Conservation (phyloP, 768 basidiomycete genomes). For the Chlorophyllum brunneum region DNA sequence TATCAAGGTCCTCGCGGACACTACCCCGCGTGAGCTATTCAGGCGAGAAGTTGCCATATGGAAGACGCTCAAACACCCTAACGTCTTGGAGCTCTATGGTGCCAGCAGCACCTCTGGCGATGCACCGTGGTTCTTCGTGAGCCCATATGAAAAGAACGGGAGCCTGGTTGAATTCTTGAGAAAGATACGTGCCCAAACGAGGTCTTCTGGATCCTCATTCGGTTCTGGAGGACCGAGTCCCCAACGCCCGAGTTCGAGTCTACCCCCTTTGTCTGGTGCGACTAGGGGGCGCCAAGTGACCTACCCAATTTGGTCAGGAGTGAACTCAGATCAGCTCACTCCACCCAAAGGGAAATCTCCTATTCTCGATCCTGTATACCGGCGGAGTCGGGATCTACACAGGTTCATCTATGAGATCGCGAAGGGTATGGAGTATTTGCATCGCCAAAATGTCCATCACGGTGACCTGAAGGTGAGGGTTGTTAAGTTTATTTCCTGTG, state of each 20-base stretch:
- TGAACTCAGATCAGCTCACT: neutral
- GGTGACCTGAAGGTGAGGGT: constrained; percentile 72
- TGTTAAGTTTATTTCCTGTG: neutral
- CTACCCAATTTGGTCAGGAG: constrained; percentile 9
- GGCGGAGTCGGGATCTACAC: constrained; percentile 42
- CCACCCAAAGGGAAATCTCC: neutral
- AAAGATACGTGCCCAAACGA: neutral
- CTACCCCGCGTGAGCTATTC: constrained; percentile 62
- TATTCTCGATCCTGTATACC: neutral
- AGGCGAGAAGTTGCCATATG: constrained; percentile 70
- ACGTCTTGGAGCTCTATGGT: constrained; percentile 75
- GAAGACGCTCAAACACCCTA: constrained; percentile 63
- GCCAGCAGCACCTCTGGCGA: constrained; percentile 65
- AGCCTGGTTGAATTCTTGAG: constrained; percentile 55
- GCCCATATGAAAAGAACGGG: constrained; percentile 66
- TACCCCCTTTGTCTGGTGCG: neutral
- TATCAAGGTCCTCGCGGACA: constrained; percentile 66
- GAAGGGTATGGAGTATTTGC: constrained; percentile 80
- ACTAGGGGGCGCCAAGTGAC: neutral
- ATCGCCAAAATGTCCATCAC: constrained; percentile 63
- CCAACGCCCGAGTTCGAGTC: neutral
- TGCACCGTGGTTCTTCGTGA: constrained; percentile 78
- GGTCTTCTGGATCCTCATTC: constrained; percentile 2
- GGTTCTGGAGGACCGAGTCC: constrained; percentile 4
- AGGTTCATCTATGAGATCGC: constrained; percentile 72